Evolutionary conservation across 2,329 filamentous ascomycete species (phyloP).

Genomic region (Colletotrichum gloeosporioides): DNA sequence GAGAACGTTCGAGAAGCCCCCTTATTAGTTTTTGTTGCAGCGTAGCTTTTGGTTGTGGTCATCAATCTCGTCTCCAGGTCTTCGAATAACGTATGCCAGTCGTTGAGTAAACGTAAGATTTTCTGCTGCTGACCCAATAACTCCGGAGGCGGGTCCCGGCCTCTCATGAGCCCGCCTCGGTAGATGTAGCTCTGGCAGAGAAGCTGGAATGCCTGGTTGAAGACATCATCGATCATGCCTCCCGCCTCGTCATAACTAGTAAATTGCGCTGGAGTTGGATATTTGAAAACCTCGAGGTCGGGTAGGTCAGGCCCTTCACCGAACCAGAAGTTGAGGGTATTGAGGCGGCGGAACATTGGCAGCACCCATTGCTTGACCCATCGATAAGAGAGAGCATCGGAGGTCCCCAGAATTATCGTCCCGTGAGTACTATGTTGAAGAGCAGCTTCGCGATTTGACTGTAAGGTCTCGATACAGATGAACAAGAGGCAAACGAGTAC

Average conservation of each 20-base stretch:
- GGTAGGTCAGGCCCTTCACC: conserved; percentile 10
- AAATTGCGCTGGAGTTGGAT: not conserved
- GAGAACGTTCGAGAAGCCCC: not conserved
- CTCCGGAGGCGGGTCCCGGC: conserved; percentile 7
- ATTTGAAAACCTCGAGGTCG: not conserved
- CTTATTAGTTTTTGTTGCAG: not conserved
- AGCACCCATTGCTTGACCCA: conserved; percentile 4
- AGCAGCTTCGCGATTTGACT: conserved; percentile 47
- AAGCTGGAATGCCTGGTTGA: conserved; percentile 32
- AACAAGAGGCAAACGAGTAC: conserved; percentile 56
- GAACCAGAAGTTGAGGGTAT: not conserved
- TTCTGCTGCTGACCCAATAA: conserved; percentile 4
- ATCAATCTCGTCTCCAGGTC: not conserved
- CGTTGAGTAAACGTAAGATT: not conserved
- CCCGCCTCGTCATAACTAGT: conserved; percentile 31
- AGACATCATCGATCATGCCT: conserved; percentile 31
- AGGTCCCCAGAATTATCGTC: not conserved
- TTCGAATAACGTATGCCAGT: conserved; percentile 27
- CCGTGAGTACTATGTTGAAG: conserved; percentile 34
- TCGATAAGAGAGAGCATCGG: not conserved
- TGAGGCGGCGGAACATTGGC: conserved; percentile 4
- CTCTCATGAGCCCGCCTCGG: conserved; percentile 22
- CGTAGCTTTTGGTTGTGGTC: not conserved
- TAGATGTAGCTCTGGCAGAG: conserved; percentile 32
- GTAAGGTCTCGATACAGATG: conserved; percentile 59